These are phyloP conservation scores for Papiliotrema laurentii DNA, from an alignment of 1,284 basidiomycete genomes.

Conservation along the genomic window DNA sequence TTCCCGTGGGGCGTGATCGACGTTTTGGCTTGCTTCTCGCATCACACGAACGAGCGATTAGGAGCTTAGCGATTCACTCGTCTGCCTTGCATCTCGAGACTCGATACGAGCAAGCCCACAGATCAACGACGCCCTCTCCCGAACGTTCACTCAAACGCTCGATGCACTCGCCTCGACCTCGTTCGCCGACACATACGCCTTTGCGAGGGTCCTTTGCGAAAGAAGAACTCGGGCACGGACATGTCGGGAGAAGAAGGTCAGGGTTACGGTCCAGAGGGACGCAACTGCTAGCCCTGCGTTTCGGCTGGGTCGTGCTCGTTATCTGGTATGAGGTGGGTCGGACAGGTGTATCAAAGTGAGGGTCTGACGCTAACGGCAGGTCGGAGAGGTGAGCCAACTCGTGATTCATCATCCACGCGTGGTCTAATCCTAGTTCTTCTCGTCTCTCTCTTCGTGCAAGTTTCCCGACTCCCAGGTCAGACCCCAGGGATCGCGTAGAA, in stretches of 20 bases:
- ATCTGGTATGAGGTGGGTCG: conserved; percentile 67
- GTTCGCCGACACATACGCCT: conserved; percentile 2
- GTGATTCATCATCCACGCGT: not conserved
- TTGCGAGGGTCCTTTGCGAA: conserved; percentile 2
- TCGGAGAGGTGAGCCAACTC: conserved; percentile 35
- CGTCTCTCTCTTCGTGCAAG: conserved; percentile 44
- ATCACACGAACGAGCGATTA: too few species aligned
- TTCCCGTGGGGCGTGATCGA: too few species aligned
- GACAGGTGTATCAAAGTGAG: not conserved
- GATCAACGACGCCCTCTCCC: too few species aligned
- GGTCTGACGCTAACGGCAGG: conserved; percentile 11
- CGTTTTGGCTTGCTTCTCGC: too few species aligned
- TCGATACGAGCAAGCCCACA: too few species aligned
- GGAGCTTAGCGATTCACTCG: too few species aligned
- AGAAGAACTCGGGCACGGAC: not conserved
- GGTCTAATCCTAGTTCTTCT: conserved; percentile 37
- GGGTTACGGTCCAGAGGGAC: conserved; percentile 31
- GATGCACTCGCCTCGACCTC: conserved; percentile 3
- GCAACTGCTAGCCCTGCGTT: conserved; percentile 49
- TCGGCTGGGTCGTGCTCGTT: conserved; percentile 59
- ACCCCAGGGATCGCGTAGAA: conserved; percentile 6
- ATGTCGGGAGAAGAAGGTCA: conserved; percentile 14
- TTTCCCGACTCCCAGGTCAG: conserved; percentile 43
- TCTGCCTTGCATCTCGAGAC: too few species aligned
- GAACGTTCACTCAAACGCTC: too few species aligned